Evolutionary conservation across 78 protist genomes (phyloP).

Genomic region (Pigoraptor vietnamica): DNA sequence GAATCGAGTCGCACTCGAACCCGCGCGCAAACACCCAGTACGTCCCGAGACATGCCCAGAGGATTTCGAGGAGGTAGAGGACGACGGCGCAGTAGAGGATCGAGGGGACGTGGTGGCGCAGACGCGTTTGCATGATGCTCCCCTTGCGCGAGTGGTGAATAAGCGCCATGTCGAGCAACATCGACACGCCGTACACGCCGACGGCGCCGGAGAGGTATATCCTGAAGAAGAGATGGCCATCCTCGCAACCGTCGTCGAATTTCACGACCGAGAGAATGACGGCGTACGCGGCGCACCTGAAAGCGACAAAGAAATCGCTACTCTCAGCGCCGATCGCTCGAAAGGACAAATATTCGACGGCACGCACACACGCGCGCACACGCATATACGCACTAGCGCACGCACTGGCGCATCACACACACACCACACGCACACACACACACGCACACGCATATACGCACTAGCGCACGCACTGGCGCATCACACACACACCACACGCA

Average conservation of each 20-base stretch:
- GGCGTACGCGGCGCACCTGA: not conserved
- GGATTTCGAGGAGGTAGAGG: not conserved
- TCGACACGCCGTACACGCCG: not conserved
- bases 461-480: no score
- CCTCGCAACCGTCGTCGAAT: not conserved
- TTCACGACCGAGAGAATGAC: not conserved
- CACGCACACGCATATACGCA: no score
- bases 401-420: no score
- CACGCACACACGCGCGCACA: no score
- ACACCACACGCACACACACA: no score
- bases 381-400: no score
- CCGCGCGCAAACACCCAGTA: not conserved
- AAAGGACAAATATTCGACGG: no score
- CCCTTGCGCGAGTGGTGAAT: not conserved
- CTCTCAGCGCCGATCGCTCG: no score
- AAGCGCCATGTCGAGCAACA: not conserved
- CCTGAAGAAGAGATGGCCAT: not conserved
- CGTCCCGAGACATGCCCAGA: not conserved
- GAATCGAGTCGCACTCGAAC: not conserved
- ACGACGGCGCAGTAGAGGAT: not conserved
- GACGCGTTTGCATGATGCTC: not conserved
- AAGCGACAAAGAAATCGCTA: no score
- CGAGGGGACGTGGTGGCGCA: not conserved
- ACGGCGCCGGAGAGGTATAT: not conserved
- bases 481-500: not conserved